Evolutionary conservation across 2,329 filamentous ascomycete genomes (phyloP), one percentile per base, ranked within the genome.

Genomic region (Polychaeton citri): DNA sequence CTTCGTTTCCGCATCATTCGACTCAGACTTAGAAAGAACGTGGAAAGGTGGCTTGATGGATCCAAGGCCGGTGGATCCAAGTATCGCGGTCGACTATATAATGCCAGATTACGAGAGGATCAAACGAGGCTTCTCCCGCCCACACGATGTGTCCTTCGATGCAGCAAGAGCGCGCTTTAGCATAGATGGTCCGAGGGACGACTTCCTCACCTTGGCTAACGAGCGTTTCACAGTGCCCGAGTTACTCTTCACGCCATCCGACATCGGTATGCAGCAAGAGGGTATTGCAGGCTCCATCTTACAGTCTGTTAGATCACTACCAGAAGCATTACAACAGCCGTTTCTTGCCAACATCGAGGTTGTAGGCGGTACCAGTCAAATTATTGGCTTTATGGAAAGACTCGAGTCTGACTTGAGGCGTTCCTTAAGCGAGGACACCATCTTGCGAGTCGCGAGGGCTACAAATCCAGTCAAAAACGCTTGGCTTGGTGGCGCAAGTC

Each of bases 171-270:
- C 66, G 44, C 57, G 63, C 19, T 50, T 69, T 5, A 61, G 64
- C 7, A 59, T 71, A 12, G 60, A 62, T 51, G 51, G 65, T 61
- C 8, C 68, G 0, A 55, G 58, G 17, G 88, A 96, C 54, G 87
- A 96, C 54, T 68, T 87, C 10, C 62, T 98, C 43, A 84, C 86
- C 0, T 67, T 98, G 7, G 79, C 84, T 4, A 96, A 95, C 57
- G 90, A 98, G 62, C 75, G 88, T 32, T 98, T 98, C 54, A 68
- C 76, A 2, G 80, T 94, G 0, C 88, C 90, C 0, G 90, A 98
- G 55, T 68, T 96, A 5, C 63, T 98, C 2, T 96, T 98, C 62
- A 80, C 72, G 37, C 90, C 90, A 0, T 70, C 72, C 3, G 88
- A 96, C 59, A 78, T 93, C 30, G 87, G 86, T 1, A 75, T 95